These are phyloP conservation scores for Asterochloris erici DNA, from an alignment of 139 green algal genomes.

Conservation along the genomic window DNA sequence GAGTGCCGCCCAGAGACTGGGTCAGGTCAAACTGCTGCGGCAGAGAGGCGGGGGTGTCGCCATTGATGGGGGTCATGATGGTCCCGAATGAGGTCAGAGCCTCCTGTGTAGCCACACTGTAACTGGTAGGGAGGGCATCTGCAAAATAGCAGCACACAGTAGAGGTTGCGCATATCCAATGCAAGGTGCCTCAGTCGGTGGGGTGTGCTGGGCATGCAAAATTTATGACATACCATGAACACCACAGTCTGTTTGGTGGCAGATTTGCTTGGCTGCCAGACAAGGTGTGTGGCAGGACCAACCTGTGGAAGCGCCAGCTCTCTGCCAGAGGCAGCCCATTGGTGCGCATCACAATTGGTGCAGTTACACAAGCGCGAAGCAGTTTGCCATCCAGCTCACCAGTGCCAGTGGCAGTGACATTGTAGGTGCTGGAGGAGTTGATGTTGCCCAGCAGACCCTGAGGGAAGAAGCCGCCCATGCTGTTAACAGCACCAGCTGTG, in stretches of 20 bases:
- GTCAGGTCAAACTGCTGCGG: constrained; percentile 23
- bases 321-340: background rate
- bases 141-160: background rate
- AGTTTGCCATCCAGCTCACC: constrained; percentile 8
- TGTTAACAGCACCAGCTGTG: constrained; percentile 23
- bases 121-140: background rate
- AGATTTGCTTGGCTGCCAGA: background rate
- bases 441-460: constrained; percentile 33
- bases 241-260: background rate
- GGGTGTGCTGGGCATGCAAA: background rate
- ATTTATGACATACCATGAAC: background rate
- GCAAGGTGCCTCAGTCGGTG: background rate
- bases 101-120: background rate
- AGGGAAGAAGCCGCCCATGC: constrained; percentile 44
- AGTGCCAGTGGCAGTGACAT: background rate
- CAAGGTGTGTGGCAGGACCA: background rate
- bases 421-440: constrained; percentile 24
- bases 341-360: background rate
- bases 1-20: constrained; percentile 8
- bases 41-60: background rate
- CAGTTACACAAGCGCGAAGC: background rate
- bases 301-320: background rate
- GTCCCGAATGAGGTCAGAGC: background rate
- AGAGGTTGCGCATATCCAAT: background rate
- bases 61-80: constrained; percentile 2